Percentiles rank a stretch among this genome's conserved stretches.
These are phyloP conservation scores for Scortechinia acanthostroma DNA, from an alignment of 2,329 filamentous ascomycete genomes.

Conservation along the genomic window DNA sequence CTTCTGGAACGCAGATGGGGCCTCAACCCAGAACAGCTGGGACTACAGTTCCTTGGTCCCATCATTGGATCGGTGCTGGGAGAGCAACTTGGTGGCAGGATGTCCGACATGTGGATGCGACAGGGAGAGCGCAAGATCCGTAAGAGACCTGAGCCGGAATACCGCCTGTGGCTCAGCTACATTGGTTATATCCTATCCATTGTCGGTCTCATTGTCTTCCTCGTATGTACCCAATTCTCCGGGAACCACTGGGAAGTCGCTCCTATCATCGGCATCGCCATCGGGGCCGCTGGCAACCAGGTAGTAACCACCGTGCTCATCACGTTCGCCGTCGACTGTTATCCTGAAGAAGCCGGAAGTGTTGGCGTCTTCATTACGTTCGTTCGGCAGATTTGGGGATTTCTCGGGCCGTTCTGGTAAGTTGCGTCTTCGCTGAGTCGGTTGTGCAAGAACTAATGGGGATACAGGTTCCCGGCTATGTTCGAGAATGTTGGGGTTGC, in stretches of 20 bases:
- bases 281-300: slow-evolving; percentile 46
- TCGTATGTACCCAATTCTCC: slow-evolving; percentile 37
- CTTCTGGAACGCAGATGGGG: slow-evolving; percentile 44
- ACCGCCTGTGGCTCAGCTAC: slow-evolving; percentile 48
- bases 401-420: slow-evolving; percentile 32
- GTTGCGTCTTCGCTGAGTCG: slow-evolving; percentile 25
- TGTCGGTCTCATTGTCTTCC: slow-evolving; percentile 44
- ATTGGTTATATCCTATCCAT: slow-evolving; percentile 39
- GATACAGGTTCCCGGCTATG: background rate
- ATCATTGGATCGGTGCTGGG: slow-evolving; percentile 49
- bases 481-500: background rate
- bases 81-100: slow-evolving; percentile 45
- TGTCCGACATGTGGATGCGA: slow-evolving; percentile 44
- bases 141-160: slow-evolving; percentile 32
- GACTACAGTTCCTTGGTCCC: slow-evolving; percentile 46
- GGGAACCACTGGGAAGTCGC: slow-evolving; percentile 42
- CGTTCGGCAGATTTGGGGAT: slow-evolving; percentile 43
- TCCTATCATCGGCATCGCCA: slow-evolving; percentile 42
- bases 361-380: slow-evolving; percentile 52
- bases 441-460: slow-evolving; percentile 17
- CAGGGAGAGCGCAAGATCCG: slow-evolving; percentile 21
- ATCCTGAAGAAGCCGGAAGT: slow-evolving; percentile 38
- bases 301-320: slow-evolving; percentile 52
- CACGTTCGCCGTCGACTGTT: slow-evolving; percentile 52
- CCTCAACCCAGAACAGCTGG: slow-evolving; percentile 47